Evolutionary conservation across 1,284 basidiomycete species (phyloP), one percentile per base, ranked within the genome.

Genomic region (Ustilago hordei): DNA sequence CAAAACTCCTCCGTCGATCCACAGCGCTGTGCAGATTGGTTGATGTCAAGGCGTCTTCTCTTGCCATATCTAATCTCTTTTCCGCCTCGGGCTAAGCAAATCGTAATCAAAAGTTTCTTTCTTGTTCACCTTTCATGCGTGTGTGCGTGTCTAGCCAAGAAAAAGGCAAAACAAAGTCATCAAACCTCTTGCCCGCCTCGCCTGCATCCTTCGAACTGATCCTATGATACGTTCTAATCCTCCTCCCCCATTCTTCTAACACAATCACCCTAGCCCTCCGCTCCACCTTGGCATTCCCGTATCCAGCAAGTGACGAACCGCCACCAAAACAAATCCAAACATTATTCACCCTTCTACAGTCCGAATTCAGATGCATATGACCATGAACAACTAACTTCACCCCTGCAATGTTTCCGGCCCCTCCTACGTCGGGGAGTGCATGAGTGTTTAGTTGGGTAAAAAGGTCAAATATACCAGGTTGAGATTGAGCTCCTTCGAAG

Each of bases 271-370:
- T 58, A 15, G 75, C 69, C 4, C 80, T 59, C 8, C 82, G 36
- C 19, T 69, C 45, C 3, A 81, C 45, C 17, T 61, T 60, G 65
- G 53, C 12, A 13, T 55, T 58, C 1, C 81, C 81, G 17, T 83
- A 83, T 8, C 53, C 79, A 0, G 80, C 78, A 15, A 75, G 65
- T 15, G 75, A 79, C 0, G 69, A 91, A 80, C 95, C 95, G 34
- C 95, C 95, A 28, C 93, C 93, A 85, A 99, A 99, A 87, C 95
- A 98, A 79, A 93, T 89, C 95, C 96, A 98, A 3, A 96, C 89
- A 8, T 93, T 93, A 55, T 91, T 89, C 7, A 95, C 89, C 8
- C 95, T 90, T 75, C 91, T 89, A 82, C 95, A 98, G 81, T 95
- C 93, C 82, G 95, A 94, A 11, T 83, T 84, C 60, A 83, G 65